Percentiles rank a stretch among this genome's conserved stretches.
These are phyloP conservation scores for Lolium multiflorum DNA, from an alignment of 176 grass and related monocot species.

Conservation along the genomic window DNA sequence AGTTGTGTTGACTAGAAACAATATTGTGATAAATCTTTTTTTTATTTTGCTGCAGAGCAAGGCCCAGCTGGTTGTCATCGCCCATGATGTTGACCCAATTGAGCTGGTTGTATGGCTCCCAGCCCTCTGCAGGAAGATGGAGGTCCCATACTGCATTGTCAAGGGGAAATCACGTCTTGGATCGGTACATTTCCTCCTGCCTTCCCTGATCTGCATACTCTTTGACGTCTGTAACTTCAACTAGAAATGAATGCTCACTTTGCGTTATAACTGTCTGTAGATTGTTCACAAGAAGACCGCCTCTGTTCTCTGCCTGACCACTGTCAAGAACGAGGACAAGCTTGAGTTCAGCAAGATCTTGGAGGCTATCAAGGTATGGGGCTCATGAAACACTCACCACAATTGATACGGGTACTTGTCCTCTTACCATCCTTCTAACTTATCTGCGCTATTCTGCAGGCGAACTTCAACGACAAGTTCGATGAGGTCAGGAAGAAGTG, in stretches of 20 bases:
- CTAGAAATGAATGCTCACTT: background rate
- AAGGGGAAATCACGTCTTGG: conserved; percentile 79
- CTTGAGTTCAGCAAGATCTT: conserved; percentile 87
- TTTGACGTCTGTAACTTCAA: background rate
- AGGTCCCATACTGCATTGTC: conserved; percentile 78
- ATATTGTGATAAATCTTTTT: background rate
- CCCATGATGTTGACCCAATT: conserved; percentile 81
- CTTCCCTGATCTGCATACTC: background rate
- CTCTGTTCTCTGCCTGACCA: conserved; percentile 70
- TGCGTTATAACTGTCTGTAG: background rate
- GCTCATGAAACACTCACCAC: background rate
- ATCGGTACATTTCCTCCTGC: conserved; percentile 37
- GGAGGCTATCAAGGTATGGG: conserved; percentile 69
- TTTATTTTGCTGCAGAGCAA: conserved; percentile 51
- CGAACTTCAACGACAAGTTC: conserved; percentile 72
- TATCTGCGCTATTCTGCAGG: conserved; percentile 18
- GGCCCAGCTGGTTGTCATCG: conserved; percentile 70
- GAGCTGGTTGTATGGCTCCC: conserved; percentile 83
- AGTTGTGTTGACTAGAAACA: background rate
- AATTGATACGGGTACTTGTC: too few species aligned
- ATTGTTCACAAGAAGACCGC: conserved; percentile 84
- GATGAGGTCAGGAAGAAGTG: conserved; percentile 76
- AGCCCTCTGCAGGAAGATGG: conserved; percentile 82
- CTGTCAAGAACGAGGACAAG: conserved; percentile 83
- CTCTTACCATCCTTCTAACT: background rate